A percentile compares a stretch with the other conserved stretches of the same genome.
These are phyloP conservation scores for Juglanconis oblonga DNA, from an alignment of 2,329 filamentous ascomycete species.

Conservation along the genomic window DNA sequence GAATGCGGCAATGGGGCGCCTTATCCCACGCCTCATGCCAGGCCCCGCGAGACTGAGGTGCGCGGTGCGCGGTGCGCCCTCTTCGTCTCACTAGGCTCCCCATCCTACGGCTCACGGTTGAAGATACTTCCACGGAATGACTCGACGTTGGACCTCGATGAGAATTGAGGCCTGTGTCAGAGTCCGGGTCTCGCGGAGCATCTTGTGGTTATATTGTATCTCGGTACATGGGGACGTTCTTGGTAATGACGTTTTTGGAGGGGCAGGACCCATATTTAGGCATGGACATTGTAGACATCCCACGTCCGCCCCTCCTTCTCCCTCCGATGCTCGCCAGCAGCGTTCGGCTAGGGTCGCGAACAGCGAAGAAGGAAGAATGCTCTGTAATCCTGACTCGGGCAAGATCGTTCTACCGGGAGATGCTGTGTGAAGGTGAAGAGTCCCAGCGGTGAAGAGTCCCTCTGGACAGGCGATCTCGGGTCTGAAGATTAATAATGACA, in stretches of 20 bases:
- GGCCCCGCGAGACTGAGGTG: too few relatives aligned
- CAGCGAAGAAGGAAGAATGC: background rate
- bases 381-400: background rate
- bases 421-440: too few relatives aligned
- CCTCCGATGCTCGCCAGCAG: slow-evolving; percentile 2
- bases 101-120: background rate
- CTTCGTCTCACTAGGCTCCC: background rate
- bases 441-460: too few relatives aligned
- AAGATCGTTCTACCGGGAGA: background rate
- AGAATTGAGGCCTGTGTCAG: background rate
- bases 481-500: too few relatives aligned
- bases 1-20: too few relatives aligned
- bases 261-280: background rate
- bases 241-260: slow-evolving; percentile 7
- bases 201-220: background rate
- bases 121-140: background rate
- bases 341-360: background rate
- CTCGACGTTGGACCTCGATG: background rate
- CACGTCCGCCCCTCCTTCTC: slow-evolving; percentile 1
- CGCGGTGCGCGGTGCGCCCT: too few relatives aligned
- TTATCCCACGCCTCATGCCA: too few relatives aligned
- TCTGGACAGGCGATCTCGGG: too few relatives aligned
- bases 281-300: background rate
- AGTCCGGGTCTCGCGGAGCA: background rate
- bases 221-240: background rate